These are phyloP conservation scores for Pseudopithomyces maydicus DNA, from an alignment of 2,329 filamentous ascomycete species.

Conservation along the genomic window DNA sequence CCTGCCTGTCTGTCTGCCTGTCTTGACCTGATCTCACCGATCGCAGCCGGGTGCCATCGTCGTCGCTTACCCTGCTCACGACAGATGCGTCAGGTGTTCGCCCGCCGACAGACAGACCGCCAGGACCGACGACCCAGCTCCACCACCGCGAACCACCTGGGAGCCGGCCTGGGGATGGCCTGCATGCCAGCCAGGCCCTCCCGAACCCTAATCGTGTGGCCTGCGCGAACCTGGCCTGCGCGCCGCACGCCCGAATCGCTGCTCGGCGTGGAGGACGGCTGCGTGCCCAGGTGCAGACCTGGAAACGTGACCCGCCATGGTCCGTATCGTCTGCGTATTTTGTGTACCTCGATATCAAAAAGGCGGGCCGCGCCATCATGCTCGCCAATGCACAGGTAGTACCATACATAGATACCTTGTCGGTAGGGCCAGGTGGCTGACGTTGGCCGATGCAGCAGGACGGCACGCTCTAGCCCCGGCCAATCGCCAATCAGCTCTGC, in stretches of 20 bases:
- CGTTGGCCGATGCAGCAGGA: background rate
- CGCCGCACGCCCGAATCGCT: no score
- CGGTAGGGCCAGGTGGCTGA: constrained; percentile 8
- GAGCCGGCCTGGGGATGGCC: background rate
- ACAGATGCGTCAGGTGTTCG: no score
- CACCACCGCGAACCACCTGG: no score
- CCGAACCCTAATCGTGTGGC: background rate
- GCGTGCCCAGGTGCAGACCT: background rate
- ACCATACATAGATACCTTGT: constrained; percentile 12
- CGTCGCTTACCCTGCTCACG: background rate
- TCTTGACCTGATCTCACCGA: background rate
- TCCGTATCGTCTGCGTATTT: constrained; percentile 13
- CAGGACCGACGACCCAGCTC: no score
- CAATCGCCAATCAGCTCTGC: constrained; percentile 13
- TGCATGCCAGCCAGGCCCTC: background rate
- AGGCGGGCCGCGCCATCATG: constrained; percentile 9
- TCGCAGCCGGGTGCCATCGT: background rate
- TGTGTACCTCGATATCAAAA: constrained; percentile 19
- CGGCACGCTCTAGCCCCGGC: constrained; percentile 1
- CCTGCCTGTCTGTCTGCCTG: no score
- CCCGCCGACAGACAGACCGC: no score
- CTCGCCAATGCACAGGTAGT: background rate
- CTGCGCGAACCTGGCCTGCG: no score
- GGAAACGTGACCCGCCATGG: background rate
- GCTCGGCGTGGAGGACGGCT: no score